Conservation (phyloP, 352 stramenopile species). For the Pythium oligandrum region DNA sequence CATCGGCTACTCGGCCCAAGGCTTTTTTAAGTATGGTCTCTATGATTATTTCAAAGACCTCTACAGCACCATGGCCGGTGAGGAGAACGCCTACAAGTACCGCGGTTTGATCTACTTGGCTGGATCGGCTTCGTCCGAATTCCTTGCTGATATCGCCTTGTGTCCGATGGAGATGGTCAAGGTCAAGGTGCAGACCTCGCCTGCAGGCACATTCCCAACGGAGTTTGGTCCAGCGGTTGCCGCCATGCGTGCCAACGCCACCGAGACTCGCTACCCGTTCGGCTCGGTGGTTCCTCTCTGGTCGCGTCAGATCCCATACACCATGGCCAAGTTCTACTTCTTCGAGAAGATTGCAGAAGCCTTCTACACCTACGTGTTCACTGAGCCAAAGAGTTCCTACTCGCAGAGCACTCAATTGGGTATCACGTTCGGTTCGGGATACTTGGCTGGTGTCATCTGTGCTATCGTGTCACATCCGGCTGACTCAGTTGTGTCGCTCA, state of each 20-base stretch:
- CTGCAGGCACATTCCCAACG: slow-evolving; percentile 84
- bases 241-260: slow-evolving; percentile 86
- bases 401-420: slow-evolving; percentile 92
- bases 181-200: slow-evolving; percentile 92
- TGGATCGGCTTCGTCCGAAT: slow-evolving; percentile 91
- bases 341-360: slow-evolving; percentile 89
- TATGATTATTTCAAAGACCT: slow-evolving; percentile 96
- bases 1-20: slow-evolving; percentile 89
- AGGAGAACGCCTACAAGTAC: slow-evolving; percentile 93
- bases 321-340: slow-evolving; percentile 99
- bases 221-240: slow-evolving; percentile 84
- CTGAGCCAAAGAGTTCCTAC: slow-evolving; percentile 89
- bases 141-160: slow-evolving; percentile 91
- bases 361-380: slow-evolving; percentile 89
- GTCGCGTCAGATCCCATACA: slow-evolving; percentile 97
- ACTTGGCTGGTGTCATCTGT: slow-evolving; percentile 98
- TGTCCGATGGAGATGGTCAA: slow-evolving; percentile 96
- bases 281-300: slow-evolving; percentile 88
- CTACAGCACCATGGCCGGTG: slow-evolving; percentile 87
- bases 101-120: slow-evolving; percentile 89
- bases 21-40: slow-evolving; percentile 92
- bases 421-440: slow-evolving; percentile 96
- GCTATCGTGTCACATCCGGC: slow-evolving; percentile 99
- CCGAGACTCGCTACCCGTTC: slow-evolving; percentile 89
- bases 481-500: slow-evolving; percentile 98